These are phyloP conservation scores for Eutrema yunnanense DNA, from an alignment of 345 rosid species.

Conservation along the genomic window DNA sequence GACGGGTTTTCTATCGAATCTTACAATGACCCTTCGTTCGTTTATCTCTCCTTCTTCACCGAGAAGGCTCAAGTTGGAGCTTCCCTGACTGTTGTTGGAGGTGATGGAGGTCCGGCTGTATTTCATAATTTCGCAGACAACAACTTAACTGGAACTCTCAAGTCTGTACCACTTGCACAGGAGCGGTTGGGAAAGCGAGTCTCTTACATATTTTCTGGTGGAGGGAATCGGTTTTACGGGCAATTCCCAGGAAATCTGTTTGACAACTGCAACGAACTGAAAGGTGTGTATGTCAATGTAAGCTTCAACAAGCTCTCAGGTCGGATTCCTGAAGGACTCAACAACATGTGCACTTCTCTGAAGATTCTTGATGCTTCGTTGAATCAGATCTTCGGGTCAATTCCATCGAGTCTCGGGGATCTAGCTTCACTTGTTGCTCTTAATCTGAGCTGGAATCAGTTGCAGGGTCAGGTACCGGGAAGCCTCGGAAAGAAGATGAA, in stretches of 20 bases:
- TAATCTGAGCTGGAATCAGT: constrained; percentile 47
- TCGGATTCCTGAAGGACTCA: constrained; percentile 43
- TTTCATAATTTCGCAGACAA: constrained; percentile 72
- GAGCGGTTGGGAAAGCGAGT: constrained; percentile 48
- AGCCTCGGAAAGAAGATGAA: constrained; percentile 36
- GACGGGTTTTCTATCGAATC: constrained; percentile 25
- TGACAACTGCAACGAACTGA: constrained; percentile 39
- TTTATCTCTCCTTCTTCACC: constrained; percentile 51
- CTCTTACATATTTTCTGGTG: constrained; percentile 49
- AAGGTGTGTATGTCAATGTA: constrained; percentile 37
- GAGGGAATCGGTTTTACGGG: constrained; percentile 44
- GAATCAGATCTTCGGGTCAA: constrained; percentile 43
- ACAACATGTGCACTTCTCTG: constrained; percentile 42
- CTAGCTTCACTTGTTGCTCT: constrained; percentile 43
- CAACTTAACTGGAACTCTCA: constrained; percentile 61
- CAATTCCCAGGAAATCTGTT: constrained; percentile 39
- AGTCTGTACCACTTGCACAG: constrained; percentile 47
- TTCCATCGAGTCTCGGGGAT: constrained; percentile 39
- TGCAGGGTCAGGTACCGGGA: constrained; percentile 44
- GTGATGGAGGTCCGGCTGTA: constrained; percentile 39
- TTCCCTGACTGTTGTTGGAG: constrained; percentile 21
- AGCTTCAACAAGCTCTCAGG: constrained; percentile 50
- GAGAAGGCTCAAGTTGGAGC: constrained; percentile 38
- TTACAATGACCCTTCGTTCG: constrained; percentile 36
- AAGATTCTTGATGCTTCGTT: constrained; percentile 46